Evolutionary conservation across 257 asterid genomes (phyloP).

Genomic region (Gardenia jasminoides): DNA sequence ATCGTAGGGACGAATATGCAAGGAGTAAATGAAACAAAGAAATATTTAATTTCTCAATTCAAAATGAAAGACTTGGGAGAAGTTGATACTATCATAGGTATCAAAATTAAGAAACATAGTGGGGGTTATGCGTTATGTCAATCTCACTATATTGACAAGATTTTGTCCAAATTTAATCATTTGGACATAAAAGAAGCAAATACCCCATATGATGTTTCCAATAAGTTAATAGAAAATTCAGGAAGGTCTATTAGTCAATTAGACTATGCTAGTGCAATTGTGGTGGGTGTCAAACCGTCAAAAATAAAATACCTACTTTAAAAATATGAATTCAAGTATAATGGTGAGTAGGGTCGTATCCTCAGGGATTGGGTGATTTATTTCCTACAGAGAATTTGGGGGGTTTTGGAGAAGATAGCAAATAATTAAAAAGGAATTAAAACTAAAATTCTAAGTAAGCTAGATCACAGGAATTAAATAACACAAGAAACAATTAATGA

Average conservation of each 20-base stretch:
- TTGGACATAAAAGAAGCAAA: background rate
- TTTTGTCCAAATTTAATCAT: background rate
- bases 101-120: background rate
- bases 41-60: background rate
- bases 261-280: background rate
- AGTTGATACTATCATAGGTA: background rate
- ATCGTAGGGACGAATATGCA: background rate
- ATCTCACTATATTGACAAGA: background rate
- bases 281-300: no score
- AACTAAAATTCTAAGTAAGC: no score
- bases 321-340: no score
- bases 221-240: no score
- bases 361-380: no score
- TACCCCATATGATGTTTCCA: background rate
- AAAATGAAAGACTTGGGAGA: background rate
- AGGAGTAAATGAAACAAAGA: background rate
- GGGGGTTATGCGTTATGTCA: constrained; percentile 1
- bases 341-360: no score
- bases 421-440: no score
- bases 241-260: background rate
- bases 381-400: no score
- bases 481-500: no score
- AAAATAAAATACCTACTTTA: no score
- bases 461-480: no score
- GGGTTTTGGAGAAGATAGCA: no score